Evolutionary conservation across 768 basidiomycete species (phyloP).

Genomic region (Amanita thiersii): DNA sequence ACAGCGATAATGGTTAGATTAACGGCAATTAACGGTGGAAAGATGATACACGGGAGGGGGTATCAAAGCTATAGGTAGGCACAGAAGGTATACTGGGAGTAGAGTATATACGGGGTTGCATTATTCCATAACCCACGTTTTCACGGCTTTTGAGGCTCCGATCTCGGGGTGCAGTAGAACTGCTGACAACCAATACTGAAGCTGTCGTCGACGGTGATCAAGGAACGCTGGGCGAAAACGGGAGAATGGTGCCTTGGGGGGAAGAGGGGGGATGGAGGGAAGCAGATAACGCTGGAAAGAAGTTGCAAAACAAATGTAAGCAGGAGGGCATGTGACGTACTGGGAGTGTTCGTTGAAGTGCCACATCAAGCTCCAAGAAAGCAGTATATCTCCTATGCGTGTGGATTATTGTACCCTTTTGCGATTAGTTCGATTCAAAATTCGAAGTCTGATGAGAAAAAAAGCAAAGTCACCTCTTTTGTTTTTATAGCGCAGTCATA

Average conservation of each 20-base stretch:
- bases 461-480: constrained; percentile 32
- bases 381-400: constrained; percentile 61
- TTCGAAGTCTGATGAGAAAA: not conserved
- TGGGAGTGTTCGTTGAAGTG: constrained; percentile 43
- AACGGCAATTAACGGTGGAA: too few relatives aligned
- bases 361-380: constrained; percentile 45
- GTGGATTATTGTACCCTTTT: constrained; percentile 54
- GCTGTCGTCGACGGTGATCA: constrained; percentile 47
- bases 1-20: too few relatives aligned
- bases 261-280: constrained; percentile 47
- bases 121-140: constrained; percentile 52
- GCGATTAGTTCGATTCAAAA: constrained; percentile 6
- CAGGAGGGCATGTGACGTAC: constrained; percentile 24
- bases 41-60: too few relatives aligned
- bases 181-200: constrained; percentile 60
- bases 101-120: too few relatives aligned
- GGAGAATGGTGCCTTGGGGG: constrained; percentile 61
- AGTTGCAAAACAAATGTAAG: constrained; percentile 4
- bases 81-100: too few relatives aligned
- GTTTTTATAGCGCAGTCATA: constrained; percentile 67
- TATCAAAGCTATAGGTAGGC: too few relatives aligned
- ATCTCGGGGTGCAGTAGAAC: constrained; percentile 66
- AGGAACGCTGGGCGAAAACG: constrained; percentile 64
- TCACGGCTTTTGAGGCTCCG: constrained; percentile 51
- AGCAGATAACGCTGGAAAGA: constrained; percentile 32